phyloP scores from a whole-genome alignment of 2,329 filamentous ascomycete genomes.

The Malbranchea zuffiana region DNA sequence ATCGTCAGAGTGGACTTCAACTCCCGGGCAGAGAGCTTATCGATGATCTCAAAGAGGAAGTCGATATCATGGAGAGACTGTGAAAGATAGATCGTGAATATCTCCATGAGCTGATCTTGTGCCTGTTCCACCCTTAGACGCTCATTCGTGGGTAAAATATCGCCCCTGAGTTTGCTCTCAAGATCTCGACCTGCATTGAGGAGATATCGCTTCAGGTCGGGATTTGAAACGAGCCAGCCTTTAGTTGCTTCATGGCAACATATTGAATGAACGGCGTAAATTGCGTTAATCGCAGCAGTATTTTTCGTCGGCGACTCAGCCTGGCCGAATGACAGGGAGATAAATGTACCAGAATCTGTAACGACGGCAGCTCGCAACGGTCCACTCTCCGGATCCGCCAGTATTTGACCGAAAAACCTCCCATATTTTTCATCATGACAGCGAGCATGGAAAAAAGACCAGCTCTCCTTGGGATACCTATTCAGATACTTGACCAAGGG shows the following conservation, averaged over 20 bases:
- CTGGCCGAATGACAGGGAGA: conserved; percentile 52
- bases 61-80: conserved; percentile 67
- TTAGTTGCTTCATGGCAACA: conserved; percentile 54
- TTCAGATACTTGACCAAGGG: conserved; percentile 91
- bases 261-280: conserved; percentile 74
- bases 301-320: conserved; percentile 59
- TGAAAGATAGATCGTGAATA: conserved; percentile 70
- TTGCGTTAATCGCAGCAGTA: conserved; percentile 71
- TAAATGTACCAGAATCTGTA: conserved; percentile 60
- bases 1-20: conserved; percentile 66
- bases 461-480: conserved; percentile 79
- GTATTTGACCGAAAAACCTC: conserved; percentile 78
- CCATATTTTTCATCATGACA: conserved; percentile 80
- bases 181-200: conserved; percentile 63
- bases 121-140: conserved; percentile 82
- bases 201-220: conserved; percentile 48
- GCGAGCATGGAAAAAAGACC: conserved; percentile 65
- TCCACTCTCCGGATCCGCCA: conserved; percentile 63
- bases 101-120: conserved; percentile 72
- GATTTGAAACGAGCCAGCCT: conserved; percentile 53
- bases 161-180: conserved; percentile 59
- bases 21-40: conserved; percentile 71
- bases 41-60: conserved; percentile 71
- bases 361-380: conserved; percentile 64
- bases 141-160: conserved; percentile 59